phyloP scores from a whole-genome alignment of 1,284 basidiomycete species.

The Cryptococcus wingfieldii region DNA sequence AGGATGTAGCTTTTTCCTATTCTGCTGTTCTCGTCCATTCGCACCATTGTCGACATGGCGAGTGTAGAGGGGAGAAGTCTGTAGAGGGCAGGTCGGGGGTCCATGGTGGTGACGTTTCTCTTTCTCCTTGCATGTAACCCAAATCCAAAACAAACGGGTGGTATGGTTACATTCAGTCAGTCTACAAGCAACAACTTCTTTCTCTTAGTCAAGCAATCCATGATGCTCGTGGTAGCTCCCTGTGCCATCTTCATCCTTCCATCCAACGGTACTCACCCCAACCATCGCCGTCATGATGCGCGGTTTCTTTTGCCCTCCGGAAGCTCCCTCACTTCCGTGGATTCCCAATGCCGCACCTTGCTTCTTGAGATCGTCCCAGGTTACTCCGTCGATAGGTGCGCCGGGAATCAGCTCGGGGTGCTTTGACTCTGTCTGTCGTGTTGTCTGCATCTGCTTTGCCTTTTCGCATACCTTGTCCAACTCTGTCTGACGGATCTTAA shows the following conservation, averaged over 20 bases:
- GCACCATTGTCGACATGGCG: neutral
- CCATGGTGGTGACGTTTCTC: conserved; percentile 22
- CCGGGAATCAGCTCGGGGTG: neutral
- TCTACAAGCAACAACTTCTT: neutral
- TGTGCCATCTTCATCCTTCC: neutral
- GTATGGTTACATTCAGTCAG: neutral
- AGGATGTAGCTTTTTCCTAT: neutral
- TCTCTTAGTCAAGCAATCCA: neutral
- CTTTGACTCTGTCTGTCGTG: neutral
- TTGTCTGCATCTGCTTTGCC: neutral
- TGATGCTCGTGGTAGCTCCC: neutral
- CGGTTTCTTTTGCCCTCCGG: no score
- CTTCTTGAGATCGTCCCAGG: conserved; percentile 17
- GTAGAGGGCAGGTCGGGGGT: conserved; percentile 10
- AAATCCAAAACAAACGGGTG: conserved; percentile 11
- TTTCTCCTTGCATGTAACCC: conserved; percentile 24
- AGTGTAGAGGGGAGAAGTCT: conserved; percentile 2
- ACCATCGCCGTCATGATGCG: no score
- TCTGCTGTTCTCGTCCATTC: neutral
- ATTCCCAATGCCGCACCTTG: conserved; percentile 12
- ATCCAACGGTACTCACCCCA: neutral
- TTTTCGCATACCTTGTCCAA: neutral
- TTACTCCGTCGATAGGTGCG: neutral
- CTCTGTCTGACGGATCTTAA: conserved; percentile 1
- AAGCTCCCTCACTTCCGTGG: no score